Evolutionary conservation across 441 rosid genomes (phyloP).

Genomic region (Syzygium syzygioides): DNA sequence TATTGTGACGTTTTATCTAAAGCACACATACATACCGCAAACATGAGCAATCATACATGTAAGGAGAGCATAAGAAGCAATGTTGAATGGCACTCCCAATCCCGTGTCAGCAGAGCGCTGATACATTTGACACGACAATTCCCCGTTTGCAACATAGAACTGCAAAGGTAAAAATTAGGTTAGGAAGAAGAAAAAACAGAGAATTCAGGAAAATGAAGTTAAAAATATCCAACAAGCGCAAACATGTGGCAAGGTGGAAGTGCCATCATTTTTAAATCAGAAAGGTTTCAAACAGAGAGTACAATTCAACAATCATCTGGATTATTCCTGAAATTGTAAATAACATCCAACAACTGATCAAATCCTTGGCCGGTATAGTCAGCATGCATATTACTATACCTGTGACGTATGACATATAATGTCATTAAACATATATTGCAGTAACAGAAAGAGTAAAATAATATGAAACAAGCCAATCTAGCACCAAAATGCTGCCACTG

Average conservation of each 20-base stretch:
- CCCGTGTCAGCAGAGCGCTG: conserved; percentile 96
- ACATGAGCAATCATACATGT: conserved; percentile 85
- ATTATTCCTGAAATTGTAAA: conserved; percentile 72
- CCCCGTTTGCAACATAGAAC: conserved; percentile 88
- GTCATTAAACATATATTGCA: neutral
- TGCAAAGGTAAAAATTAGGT: conserved; percentile 18
- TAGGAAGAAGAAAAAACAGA: neutral
- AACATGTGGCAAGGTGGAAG: conserved; percentile 97
- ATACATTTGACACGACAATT: conserved; percentile 89
- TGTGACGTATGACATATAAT: conserved; percentile 2
- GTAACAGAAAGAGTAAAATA: neutral
- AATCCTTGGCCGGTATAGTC: conserved; percentile 86
- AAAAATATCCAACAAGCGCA: conserved; percentile 48
- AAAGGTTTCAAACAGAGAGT: conserved; percentile 92
- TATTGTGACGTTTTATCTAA: neutral
- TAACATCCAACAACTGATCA: conserved; percentile 79
- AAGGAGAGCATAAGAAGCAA: conserved; percentile 80
- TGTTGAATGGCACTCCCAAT: conserved; percentile 85
- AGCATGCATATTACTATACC: conserved; percentile 80
- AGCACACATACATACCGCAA: conserved; percentile 43
- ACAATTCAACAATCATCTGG: conserved; percentile 79
- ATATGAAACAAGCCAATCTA: conserved; percentile 31
- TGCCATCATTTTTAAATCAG: conserved; percentile 87
- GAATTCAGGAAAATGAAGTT: neutral
- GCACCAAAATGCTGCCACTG: conserved; percentile 98